Evolutionary conservation across 2,329 filamentous ascomycete genomes (phyloP).

Genomic region (Fusarium sororula): DNA sequence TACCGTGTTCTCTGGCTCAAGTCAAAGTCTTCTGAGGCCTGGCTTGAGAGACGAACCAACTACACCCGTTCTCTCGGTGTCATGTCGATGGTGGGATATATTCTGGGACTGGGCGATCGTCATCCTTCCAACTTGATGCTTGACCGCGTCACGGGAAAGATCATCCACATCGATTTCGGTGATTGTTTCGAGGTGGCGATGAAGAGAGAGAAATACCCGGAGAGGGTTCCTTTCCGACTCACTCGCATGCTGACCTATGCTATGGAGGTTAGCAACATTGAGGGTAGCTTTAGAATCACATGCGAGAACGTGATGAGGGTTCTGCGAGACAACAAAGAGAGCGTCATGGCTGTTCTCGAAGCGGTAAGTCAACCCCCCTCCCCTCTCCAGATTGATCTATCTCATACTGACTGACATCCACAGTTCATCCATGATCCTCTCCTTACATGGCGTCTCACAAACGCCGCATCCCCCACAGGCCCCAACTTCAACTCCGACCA

Average conservation of each 20-base stretch:
- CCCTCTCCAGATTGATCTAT: background rate
- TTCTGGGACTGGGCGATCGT: constrained; percentile 93
- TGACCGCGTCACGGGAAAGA: constrained; percentile 93
- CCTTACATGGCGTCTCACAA: constrained; percentile 91
- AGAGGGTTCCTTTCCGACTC: constrained; percentile 95
- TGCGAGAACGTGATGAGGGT: constrained; percentile 99
- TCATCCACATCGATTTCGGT: constrained; percentile 98
- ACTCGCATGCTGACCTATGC: constrained; percentile 99
- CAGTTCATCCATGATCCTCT: constrained; percentile 99
- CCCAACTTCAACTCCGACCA: constrained; percentile 73
- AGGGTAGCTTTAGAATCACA: constrained; percentile 97
- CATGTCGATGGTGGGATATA: constrained; percentile 99
- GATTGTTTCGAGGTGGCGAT: constrained; percentile 99
- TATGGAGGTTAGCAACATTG: constrained; percentile 99
- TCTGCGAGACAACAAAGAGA: constrained; percentile 95
- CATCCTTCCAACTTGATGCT: constrained; percentile 99
- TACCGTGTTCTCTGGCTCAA: constrained; percentile 99
- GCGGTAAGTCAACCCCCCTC: constrained; percentile 72
- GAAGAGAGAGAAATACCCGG: constrained; percentile 99
- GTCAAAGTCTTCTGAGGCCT: constrained; percentile 96
- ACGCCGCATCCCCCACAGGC: constrained; percentile 68
- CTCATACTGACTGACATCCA: background rate
- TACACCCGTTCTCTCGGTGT: constrained; percentile 97
- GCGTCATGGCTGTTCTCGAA: constrained; percentile 96
- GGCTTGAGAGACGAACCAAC: constrained; percentile 97